A percentile compares a stretch with the other conserved stretches of the same genome.
phyloP scores from a whole-genome alignment of 441 rosid species.

The Capsella rubella region DNA sequence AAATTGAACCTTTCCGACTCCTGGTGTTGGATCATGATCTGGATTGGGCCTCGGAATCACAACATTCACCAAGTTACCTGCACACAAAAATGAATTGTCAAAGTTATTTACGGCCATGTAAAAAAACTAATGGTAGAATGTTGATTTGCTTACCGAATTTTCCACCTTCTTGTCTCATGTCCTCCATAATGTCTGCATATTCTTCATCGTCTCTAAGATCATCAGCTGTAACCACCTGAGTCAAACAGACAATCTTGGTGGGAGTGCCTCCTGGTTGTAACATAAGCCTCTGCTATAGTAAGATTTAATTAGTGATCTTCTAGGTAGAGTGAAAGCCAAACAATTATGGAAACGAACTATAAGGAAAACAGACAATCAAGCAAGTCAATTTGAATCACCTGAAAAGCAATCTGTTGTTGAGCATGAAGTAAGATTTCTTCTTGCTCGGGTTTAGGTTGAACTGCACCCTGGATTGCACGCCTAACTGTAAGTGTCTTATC shows the following conservation, averaged over 20 bases:
- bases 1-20: constrained; percentile 58
- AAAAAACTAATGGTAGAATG: constrained; percentile 4
- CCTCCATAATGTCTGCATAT: constrained; percentile 58
- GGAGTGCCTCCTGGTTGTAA: constrained; percentile 46
- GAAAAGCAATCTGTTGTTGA: constrained; percentile 90
- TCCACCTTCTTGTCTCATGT: constrained; percentile 59
- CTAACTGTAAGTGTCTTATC: constrained; percentile 87
- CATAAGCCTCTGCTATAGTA: constrained; percentile 35
- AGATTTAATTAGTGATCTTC: constrained; percentile 14
- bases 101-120: not conserved
- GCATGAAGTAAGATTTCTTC: constrained; percentile 80
- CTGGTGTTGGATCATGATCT: constrained; percentile 50
- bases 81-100: constrained; percentile 25
- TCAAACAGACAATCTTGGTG: constrained; percentile 58
- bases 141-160: constrained; percentile 51
- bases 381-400: constrained; percentile 50
- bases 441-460: constrained; percentile 88
- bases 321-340: not conserved
- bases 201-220: constrained; percentile 56
- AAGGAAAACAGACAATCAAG: constrained; percentile 8
- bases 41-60: constrained; percentile 58
- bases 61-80: constrained; percentile 58
- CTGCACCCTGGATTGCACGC: constrained; percentile 78
- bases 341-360: not conserved
- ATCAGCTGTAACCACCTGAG: constrained; percentile 60